Conservation (phyloP, 306 rosid species). For the Cucumis melo region DNA sequence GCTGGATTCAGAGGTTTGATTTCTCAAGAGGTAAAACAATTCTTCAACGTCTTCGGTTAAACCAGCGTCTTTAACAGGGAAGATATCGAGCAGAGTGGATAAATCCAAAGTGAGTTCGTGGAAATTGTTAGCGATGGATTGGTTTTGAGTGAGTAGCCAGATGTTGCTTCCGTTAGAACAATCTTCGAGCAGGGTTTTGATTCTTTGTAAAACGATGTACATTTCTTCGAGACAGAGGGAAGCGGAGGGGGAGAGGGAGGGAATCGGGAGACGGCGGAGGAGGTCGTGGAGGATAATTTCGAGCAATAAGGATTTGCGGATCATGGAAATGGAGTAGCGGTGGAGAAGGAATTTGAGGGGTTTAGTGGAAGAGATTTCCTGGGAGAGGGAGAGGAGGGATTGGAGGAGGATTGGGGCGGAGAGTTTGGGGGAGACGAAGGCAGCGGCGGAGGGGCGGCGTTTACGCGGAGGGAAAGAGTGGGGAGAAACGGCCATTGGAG, state of each 20-base stretch:
- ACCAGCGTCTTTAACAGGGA: conserved; percentile 36
- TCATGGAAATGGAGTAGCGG: conserved; percentile 25
- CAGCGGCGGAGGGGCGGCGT: conserved; percentile 44
- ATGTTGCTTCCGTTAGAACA: conserved; percentile 51
- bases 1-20: conserved; percentile 34
- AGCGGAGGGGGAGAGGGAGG: conserved; percentile 21
- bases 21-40: conserved; percentile 38
- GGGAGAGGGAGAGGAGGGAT: conserved; percentile 38
- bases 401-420: conserved; percentile 26
- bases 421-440: conserved; percentile 40
- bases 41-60: conserved; percentile 60
- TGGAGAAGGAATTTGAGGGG: conserved; percentile 26
- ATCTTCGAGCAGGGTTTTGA: conserved; percentile 54
- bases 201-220: conserved; percentile 55
- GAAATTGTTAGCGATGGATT: conserved; percentile 34
- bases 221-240: conserved; percentile 66
- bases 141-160: conserved; percentile 42
- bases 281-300: conserved; percentile 52
- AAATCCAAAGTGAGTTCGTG: conserved; percentile 54
- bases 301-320: conserved; percentile 49
- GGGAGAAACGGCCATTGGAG: conserved; percentile 46
- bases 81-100: conserved; percentile 61
- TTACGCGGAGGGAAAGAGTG: conserved; percentile 36
- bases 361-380: conserved; percentile 34
- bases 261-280: conserved; percentile 6